Evolutionary conservation across 805 yeast genomes (phyloP).

Genomic region (Cyberlindnera mycetangii): DNA sequence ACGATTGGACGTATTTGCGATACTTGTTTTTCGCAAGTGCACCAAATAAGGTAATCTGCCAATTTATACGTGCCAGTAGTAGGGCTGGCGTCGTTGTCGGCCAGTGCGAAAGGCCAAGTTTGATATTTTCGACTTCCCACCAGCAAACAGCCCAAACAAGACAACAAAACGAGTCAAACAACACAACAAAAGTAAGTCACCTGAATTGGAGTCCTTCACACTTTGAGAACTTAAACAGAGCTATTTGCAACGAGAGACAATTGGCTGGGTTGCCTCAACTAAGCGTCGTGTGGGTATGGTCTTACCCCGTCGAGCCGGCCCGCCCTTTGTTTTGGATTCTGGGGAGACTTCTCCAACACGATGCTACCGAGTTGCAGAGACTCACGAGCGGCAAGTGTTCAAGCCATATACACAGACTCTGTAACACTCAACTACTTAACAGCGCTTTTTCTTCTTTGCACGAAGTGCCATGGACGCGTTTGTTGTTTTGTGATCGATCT

Average conservation of each 20-base stretch:
- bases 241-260: too few species aligned
- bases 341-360: not conserved
- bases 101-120: constrained; percentile 5
- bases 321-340: not conserved
- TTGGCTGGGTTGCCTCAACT: too few species aligned
- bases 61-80: constrained; percentile 3
- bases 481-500: not conserved
- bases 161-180: not conserved
- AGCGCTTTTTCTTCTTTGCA: not conserved
- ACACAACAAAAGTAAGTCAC: constrained; percentile 8
- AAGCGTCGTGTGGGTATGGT: not conserved
- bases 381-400: not conserved
- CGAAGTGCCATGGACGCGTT: not conserved
- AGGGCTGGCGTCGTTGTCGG: not conserved
- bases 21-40: not conserved
- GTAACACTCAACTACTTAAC: not conserved
- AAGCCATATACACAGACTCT: not conserved
- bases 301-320: not conserved
- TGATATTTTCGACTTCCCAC: constrained; percentile 16
- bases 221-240: not conserved
- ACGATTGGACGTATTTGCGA: not conserved
- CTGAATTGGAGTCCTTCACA: not conserved
- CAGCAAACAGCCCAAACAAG: constrained; percentile 11
- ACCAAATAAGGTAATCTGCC: constrained; percentile 4
- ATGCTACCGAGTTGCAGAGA: not conserved